Percentiles rank a stretch among this genome's conserved stretches.
These are phyloP conservation scores for Akanthomyces muscarius DNA, from an alignment of 2,329 filamentous ascomycete species.

Conservation along the genomic window DNA sequence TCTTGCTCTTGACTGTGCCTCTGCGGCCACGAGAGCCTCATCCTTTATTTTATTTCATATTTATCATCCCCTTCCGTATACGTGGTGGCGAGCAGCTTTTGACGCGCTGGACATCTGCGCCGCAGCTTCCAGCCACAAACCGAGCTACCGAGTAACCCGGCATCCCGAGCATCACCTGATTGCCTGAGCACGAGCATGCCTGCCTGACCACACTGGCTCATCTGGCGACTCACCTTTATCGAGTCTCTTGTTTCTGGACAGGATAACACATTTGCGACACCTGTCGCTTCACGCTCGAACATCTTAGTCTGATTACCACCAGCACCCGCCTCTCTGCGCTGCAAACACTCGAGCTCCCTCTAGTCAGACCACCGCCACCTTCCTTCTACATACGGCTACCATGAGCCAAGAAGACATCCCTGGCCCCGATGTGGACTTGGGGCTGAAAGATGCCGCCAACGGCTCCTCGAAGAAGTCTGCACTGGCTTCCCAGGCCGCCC, in stretches of 20 bases:
- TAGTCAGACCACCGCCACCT: too few species aligned
- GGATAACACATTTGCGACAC: not conserved
- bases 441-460: not conserved
- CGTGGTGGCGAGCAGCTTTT: not conserved
- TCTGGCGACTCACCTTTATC: not conserved
- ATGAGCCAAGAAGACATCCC: constrained; percentile 4
- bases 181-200: constrained; percentile 4
- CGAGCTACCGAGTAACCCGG: not conserved
- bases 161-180: constrained; percentile 12
- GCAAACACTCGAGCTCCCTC: not conserved
- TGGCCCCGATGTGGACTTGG: not conserved
- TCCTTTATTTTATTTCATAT: not conserved
- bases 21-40: not conserved
- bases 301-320: not conserved
- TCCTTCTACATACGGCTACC: not conserved
- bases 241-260: not conserved
- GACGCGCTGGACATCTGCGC: not conserved
- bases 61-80: not conserved
- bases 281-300: not conserved
- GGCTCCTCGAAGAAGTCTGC: not conserved
- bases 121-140: not conserved
- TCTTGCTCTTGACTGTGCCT: not conserved
- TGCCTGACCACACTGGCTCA: constrained; percentile 13
- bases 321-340: not conserved
- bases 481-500: not conserved